phyloP scores from a whole-genome alignment of 1,139 yeast genomes.

The Blastobotrys arbuscula region DNA sequence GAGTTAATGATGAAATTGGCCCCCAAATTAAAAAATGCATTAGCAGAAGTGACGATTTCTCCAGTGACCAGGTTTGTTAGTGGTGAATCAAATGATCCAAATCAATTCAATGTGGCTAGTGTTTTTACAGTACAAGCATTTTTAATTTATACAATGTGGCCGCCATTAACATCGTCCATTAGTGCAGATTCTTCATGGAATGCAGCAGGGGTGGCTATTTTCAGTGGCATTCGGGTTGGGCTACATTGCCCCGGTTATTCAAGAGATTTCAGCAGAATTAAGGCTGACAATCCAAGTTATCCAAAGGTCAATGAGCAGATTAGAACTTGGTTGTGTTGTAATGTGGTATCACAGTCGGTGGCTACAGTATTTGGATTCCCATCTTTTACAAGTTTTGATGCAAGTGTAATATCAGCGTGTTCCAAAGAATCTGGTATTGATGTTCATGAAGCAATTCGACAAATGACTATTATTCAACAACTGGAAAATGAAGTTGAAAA shows the following conservation, averaged over 20 bases:
- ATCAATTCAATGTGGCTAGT: constrained; percentile 73
- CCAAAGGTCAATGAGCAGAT: constrained; percentile 66
- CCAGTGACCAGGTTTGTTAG: constrained; percentile 85
- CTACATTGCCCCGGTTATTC: constrained; percentile 70
- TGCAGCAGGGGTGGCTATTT: constrained; percentile 85
- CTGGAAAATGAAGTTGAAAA: constrained; percentile 82
- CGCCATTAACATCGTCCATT: constrained; percentile 86
- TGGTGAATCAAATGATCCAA: constrained; percentile 55
- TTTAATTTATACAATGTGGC: constrained; percentile 86
- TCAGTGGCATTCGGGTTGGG: constrained; percentile 88
- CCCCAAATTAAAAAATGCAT: constrained; percentile 63
- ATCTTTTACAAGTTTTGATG: constrained; percentile 80
- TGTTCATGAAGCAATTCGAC: constrained; percentile 60
- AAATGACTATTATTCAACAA: constrained; percentile 75
- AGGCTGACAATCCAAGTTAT: constrained; percentile 28
- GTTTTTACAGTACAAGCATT: constrained; percentile 94
- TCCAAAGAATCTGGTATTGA: constrained; percentile 39
- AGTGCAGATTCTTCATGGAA: constrained; percentile 96
- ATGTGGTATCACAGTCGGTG: constrained; percentile 79
- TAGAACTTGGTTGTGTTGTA: constrained; percentile 90
- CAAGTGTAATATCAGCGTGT: constrained; percentile 55
- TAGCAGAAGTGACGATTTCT: constrained; percentile 83
- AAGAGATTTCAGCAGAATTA: constrained; percentile 45
- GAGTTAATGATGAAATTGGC: constrained; percentile 50
- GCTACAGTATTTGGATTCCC: constrained; percentile 95